Evolutionary conservation across 306 rosid genomes (phyloP).

Genomic region (Styphnolobium japonicum): DNA sequence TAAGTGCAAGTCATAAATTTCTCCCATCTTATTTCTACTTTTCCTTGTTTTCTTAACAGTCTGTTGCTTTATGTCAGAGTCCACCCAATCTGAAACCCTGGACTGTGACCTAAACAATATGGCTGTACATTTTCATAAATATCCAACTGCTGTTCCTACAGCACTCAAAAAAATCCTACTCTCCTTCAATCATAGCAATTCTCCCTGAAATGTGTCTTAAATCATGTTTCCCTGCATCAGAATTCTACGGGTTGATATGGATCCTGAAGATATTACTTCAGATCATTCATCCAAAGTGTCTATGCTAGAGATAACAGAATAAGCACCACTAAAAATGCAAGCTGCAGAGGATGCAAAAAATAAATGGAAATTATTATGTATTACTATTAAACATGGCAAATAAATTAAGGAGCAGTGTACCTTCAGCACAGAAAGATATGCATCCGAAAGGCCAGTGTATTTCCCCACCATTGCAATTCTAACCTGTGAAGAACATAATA

Average conservation of each 20-base stretch:
- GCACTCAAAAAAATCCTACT: slow-evolving; percentile 9
- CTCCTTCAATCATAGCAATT: not conserved
- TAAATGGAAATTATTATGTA: not conserved
- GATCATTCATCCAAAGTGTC: not conserved
- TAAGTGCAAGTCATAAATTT: not conserved
- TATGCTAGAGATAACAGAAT: slow-evolving; percentile 10
- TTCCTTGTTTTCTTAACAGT: not conserved
- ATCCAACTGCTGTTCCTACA: not conserved
- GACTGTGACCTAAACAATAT: not conserved
- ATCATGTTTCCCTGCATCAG: slow-evolving; percentile 25
- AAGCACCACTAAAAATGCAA: not conserved
- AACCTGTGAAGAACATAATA: slow-evolving; percentile 52
- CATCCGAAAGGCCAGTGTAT: slow-evolving; percentile 83
- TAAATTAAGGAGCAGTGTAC: slow-evolving; percentile 22
- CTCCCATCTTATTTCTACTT: not conserved
- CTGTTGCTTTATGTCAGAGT: not conserved
- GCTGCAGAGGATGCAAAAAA: not conserved
- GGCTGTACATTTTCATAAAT: not conserved
- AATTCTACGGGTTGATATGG: not conserved
- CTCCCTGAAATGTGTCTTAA: slow-evolving; percentile 8
- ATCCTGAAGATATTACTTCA: not conserved
- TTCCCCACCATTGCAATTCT: slow-evolving; percentile 93
- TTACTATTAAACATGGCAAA: not conserved
- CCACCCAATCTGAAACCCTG: not conserved
- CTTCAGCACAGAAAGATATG: slow-evolving; percentile 89